Evolutionary conservation across 495 filamentous ascomycete species (phyloP), one percentile per base, ranked within the genome.

Genomic region (Aspergillus baeticus): DNA sequence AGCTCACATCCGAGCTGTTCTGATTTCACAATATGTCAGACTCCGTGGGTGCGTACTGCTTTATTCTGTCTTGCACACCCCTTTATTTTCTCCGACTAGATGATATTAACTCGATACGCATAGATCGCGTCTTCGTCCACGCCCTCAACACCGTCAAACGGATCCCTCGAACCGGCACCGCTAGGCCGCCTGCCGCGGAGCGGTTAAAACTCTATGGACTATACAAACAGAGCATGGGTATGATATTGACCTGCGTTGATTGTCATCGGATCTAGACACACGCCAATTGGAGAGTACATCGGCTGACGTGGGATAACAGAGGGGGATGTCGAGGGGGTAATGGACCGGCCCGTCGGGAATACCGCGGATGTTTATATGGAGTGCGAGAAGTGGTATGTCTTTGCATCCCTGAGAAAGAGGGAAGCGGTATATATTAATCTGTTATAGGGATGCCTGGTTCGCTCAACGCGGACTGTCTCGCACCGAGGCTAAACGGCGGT

Each of bases 71-170:
- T 21, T 20, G 20, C 36, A 6, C 20, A 11, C 34, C 15, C 44
- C 29, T 55, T 33, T n/a, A 18, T 44, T 39, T n/a, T 43, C 11
- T 15, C n/a, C 35, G 5, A 3, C 21, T 17, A 44, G 6, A 15
- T 11, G 29, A 31, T 18, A 17, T 17, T 53, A 33, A 52, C 22
- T 22, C 20, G n/a, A 5, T n/a, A 36, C 13, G 15, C 15, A 10
- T 37, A 96, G 94, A 98, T 77, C 86, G 94, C 66, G 94, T 98
- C 70, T 98, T 98, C 75, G 92, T 93, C 71, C 93, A 98, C 83
- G 94, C 94, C 55, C 85, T 98, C 68, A 96, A 96, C 74, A 98
- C 93, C 23, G 94, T 98, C 60, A 96, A 96, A 73, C 94, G 94
- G 64, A 96, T 98, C 55, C 91, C 91, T 62, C 92, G 91, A 64